Conservation (phyloP, 2,329 filamentous ascomycete genomes). For the Epichloe brachyelytri region DNA sequence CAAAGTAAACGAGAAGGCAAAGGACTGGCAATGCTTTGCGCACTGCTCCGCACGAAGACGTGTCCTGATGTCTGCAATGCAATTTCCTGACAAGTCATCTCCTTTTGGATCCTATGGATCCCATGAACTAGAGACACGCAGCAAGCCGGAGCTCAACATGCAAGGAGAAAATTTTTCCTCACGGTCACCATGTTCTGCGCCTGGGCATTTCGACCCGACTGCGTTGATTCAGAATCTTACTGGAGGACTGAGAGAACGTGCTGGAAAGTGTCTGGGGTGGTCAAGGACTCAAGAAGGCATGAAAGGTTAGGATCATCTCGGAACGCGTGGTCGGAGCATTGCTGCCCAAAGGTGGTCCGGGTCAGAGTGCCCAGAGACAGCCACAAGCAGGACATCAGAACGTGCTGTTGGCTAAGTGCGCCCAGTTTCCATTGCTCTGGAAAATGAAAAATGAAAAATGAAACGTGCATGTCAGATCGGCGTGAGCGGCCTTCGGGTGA, state of each 20-base stretch:
- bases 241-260: not conserved
- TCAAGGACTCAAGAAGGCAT: not conserved
- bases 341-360: constrained; percentile 8
- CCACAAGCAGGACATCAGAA: not conserved
- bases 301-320: not conserved
- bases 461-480: no score
- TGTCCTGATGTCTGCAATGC: no score
- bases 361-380: not conserved
- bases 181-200: not conserved
- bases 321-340: constrained; percentile 6
- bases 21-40: no score
- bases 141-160: not conserved
- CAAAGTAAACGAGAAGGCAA: no score
- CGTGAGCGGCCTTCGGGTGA: no score
- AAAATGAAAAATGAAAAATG: no score
- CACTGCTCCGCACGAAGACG: no score
- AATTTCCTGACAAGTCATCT: no score
- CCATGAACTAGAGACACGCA: no score
- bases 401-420: no score
- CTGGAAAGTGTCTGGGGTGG: not conserved
- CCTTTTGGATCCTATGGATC: no score
- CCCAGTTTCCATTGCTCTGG: no score
- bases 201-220: not conserved
- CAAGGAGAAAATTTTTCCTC: not conserved
- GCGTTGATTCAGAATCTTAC: not conserved